These are phyloP conservation scores for Pythium folliculosum DNA, from an alignment of 352 stramenopile genomes.

Conservation along the genomic window DNA sequence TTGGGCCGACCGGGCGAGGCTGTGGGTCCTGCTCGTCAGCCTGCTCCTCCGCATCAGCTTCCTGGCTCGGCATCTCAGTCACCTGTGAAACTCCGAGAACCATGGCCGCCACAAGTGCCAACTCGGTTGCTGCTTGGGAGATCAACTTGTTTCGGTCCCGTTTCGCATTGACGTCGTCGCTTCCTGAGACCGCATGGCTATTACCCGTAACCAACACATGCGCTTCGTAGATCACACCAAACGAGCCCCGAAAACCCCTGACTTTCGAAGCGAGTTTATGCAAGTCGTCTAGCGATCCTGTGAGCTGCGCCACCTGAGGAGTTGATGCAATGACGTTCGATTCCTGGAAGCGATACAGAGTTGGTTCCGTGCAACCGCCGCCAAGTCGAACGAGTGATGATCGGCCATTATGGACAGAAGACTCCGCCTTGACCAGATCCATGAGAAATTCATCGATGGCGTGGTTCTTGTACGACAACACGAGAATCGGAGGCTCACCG, in stretches of 20 bases:
- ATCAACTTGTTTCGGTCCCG: constrained; percentile 16
- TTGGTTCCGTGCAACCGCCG: constrained; percentile 61
- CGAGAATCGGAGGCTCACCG: constrained; percentile 73
- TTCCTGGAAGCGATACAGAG: constrained; percentile 49
- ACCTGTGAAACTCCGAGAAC: constrained; percentile 7
- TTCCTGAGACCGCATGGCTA: not conserved
- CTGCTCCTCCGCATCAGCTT: not conserved
- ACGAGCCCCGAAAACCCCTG: constrained; percentile 14
- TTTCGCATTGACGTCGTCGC: not conserved
- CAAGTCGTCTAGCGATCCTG: constrained; percentile 16
- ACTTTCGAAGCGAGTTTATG: constrained; percentile 23
- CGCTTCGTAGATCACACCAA: constrained; percentile 28
- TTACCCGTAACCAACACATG: constrained; percentile 13
- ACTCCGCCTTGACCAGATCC: constrained; percentile 68
- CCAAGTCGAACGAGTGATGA: constrained; percentile 58
- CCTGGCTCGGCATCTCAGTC: not conserved
- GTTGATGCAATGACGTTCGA: constrained; percentile 28
- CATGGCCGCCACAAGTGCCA: not conserved
- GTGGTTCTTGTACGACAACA: constrained; percentile 90
- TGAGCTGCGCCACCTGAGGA: constrained; percentile 9
- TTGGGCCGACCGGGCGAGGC: not conserved
- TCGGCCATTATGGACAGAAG: constrained; percentile 32
- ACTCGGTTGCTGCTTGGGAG: constrained; percentile 7
- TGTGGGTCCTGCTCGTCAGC: not conserved
- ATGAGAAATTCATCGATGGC: constrained; percentile 86